Conservation (phyloP, 192 early-diverging fungal genomes). For the Polychytrium aggregatum region DNA sequence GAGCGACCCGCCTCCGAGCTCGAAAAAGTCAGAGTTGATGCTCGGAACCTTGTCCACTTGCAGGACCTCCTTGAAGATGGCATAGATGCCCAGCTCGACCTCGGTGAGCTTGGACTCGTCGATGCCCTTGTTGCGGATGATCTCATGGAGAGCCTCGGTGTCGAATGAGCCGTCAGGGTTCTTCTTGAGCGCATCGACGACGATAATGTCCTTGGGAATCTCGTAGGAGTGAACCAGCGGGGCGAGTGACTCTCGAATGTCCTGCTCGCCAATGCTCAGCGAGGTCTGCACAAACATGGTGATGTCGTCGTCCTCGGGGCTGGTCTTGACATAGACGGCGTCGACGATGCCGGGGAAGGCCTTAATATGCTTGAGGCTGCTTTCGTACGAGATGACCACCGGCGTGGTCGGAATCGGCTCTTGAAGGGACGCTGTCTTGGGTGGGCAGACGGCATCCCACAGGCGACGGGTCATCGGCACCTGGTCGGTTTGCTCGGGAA, state of each 20-base stretch:
- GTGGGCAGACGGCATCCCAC: constrained; percentile 24
- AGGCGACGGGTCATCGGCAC: constrained; percentile 7
- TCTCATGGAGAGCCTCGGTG: constrained; percentile 10
- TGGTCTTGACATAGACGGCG: no score
- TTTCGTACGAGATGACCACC: background rate
- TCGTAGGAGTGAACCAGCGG: constrained; percentile 17
- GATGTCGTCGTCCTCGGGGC: no score
- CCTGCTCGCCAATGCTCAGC: no score
- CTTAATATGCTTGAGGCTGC: no score
- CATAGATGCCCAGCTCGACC: constrained; percentile 9
- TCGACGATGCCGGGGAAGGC: no score
- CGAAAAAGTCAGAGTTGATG: constrained; percentile 30
- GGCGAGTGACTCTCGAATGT: background rate
- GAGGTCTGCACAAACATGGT: no score
- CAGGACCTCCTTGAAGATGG: constrained; percentile 12
- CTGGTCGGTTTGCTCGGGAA: constrained; percentile 18
- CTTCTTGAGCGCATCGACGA: no score
- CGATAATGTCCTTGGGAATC: constrained; percentile 18
- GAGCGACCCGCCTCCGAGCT: constrained; percentile 28
- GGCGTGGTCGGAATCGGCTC: constrained; percentile 9
- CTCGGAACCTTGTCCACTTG: no score
- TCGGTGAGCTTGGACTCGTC: no score
- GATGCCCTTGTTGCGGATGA: constrained; percentile 5
- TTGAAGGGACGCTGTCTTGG: constrained; percentile 12
- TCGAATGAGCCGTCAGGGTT: no score